phyloP scores from a whole-genome alignment of 108 stramenopile species.

The Nitzschia sp. region DNA sequence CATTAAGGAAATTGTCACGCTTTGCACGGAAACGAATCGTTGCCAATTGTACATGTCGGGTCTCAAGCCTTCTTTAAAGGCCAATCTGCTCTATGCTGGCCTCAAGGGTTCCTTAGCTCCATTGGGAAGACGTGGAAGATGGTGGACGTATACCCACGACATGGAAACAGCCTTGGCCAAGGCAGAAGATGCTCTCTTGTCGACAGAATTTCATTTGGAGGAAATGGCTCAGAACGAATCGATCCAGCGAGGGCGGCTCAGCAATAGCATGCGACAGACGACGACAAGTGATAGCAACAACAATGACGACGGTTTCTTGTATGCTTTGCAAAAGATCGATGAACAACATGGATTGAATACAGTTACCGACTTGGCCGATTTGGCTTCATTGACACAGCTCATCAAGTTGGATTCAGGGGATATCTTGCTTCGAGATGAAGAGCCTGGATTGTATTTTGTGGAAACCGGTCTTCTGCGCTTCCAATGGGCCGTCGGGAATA shows the following conservation, averaged over 20 bases:
- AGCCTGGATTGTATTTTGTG: conserved; percentile 8
- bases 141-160: conserved; percentile 48
- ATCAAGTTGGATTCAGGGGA: neutral
- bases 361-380: neutral
- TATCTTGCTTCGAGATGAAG: neutral
- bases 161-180: conserved; percentile 65
- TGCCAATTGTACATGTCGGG: conserved; percentile 65
- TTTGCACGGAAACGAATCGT: conserved; percentile 41
- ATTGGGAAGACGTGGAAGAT: conserved; percentile 1
- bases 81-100: conserved; percentile 45
- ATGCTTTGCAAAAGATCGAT: conserved; percentile 58
- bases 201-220: conserved; percentile 39
- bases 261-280: neutral
- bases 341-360: conserved; percentile 22
- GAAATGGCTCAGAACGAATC: conserved; percentile 27
- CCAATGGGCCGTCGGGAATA: neutral
- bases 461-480: conserved; percentile 1
- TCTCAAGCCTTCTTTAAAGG: conserved; percentile 38
- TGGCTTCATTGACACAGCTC: neutral
- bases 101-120: conserved; percentile 40
- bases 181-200: conserved; percentile 76
- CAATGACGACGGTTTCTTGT: conserved; percentile 45
- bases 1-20: conserved; percentile 52
- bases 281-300: conserved; percentile 17
- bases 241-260: neutral